Percentiles rank a stretch among this genome's conserved stretches.
phyloP scores from a whole-genome alignment of 768 basidiomycete species.

The Mycena sanguinolenta region DNA sequence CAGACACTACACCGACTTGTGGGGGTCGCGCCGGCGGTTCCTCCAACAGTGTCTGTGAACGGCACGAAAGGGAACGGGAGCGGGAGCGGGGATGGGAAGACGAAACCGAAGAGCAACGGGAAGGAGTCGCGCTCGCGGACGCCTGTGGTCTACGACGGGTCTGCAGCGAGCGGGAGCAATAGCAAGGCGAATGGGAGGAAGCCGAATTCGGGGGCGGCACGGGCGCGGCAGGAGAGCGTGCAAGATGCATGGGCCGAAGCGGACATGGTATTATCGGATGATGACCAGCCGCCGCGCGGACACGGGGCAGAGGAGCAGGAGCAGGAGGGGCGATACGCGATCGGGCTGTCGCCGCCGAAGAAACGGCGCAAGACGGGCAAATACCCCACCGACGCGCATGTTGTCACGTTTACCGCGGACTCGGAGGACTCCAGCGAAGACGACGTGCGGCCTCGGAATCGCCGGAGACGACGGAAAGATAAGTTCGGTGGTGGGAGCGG shows the following conservation, averaged over 20 bases:
- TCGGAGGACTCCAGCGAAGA: slow-evolving; percentile 28
- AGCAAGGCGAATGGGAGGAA: slow-evolving; percentile 24
- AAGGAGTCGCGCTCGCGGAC: slow-evolving; percentile 19
- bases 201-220: slow-evolving; percentile 28
- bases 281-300: slow-evolving; percentile 38
- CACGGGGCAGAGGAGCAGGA: slow-evolving; percentile 49
- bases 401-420: slow-evolving; percentile 27
- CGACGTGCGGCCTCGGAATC: background rate
- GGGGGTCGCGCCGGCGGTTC: slow-evolving; percentile 53
- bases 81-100: background rate
- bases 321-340: slow-evolving; percentile 74
- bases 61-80: slow-evolving; percentile 25
- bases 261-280: slow-evolving; percentile 47
- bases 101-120: slow-evolving; percentile 24
- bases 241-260: slow-evolving; percentile 56
- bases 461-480: slow-evolving; percentile 8
- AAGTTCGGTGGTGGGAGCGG: too few relatives aligned
- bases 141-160: slow-evolving; percentile 20
- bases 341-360: slow-evolving; percentile 61
- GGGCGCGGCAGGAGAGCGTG: slow-evolving; percentile 42
- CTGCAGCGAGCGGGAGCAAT: slow-evolving; percentile 9
- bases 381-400: slow-evolving; percentile 49
- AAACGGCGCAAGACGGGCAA: slow-evolving; percentile 62
- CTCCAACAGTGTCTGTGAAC: slow-evolving; percentile 22
- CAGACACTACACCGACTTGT: slow-evolving; percentile 71